Conservation (phyloP, 768 basidiomycete species). For the Chiua virens region DNA sequence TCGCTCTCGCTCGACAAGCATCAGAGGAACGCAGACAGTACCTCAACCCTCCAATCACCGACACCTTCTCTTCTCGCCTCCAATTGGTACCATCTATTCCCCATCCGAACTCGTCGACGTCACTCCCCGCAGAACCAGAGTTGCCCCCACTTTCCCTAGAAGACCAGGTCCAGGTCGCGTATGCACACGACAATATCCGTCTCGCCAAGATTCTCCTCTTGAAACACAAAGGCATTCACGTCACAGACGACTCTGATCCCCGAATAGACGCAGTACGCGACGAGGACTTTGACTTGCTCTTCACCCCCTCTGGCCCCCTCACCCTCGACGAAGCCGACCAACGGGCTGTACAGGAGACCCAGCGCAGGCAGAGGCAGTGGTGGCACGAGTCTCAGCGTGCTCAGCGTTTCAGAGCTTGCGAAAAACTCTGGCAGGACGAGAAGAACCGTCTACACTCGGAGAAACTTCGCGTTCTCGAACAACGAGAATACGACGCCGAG, state of each 20-base stretch:
- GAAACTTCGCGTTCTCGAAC: slow-evolving; percentile 33
- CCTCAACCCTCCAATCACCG: not conserved
- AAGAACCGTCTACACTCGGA: slow-evolving; percentile 44
- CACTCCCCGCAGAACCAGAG: too few relatives aligned
- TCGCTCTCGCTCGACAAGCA: slow-evolving; percentile 44
- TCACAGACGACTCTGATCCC: slow-evolving; percentile 58
- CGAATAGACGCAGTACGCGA: slow-evolving; percentile 60
- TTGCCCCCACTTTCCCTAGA: slow-evolving; percentile 41
- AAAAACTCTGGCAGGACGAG: slow-evolving; percentile 48
- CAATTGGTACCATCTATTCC: slow-evolving; percentile 11
- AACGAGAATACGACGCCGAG: slow-evolving; percentile 32
- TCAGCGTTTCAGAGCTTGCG: slow-evolving; percentile 45
- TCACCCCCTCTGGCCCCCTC: slow-evolving; percentile 39
- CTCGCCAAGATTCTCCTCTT: slow-evolving; percentile 65
- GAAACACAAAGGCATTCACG: slow-evolving; percentile 58
- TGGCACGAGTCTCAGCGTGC: slow-evolving; percentile 34
- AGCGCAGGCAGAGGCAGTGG: slow-evolving; percentile 35
- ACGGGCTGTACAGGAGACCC: slow-evolving; percentile 38
- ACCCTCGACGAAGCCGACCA: slow-evolving; percentile 42
- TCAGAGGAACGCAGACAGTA: slow-evolving; percentile 39
- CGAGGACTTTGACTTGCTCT: slow-evolving; percentile 43
- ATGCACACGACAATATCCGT: slow-evolving; percentile 65
- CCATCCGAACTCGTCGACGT: too few relatives aligned
- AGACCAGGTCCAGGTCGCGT: slow-evolving; percentile 67
- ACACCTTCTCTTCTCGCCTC: too few relatives aligned